These are phyloP conservation scores for Psidium friedrichsthalianum DNA, from an alignment of 345 rosid genomes.

Conservation along the genomic window DNA sequence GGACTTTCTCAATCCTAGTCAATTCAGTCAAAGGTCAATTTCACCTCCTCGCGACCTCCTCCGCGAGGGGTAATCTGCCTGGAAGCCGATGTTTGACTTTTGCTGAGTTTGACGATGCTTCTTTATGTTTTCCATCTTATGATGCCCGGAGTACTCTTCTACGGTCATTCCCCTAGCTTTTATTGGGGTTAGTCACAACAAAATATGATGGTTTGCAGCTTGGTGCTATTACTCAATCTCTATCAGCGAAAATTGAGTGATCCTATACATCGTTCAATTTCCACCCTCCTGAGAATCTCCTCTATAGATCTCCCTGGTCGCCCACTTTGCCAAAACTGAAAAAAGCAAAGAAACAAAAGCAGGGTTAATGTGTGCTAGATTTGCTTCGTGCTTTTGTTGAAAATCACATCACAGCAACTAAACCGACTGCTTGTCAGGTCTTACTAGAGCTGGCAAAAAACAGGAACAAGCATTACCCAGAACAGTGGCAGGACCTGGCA, in stretches of 20 bases:
- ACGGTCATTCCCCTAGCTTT: neutral
- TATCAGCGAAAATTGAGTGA: no score
- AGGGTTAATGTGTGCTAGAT: neutral
- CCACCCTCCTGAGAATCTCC: neutral
- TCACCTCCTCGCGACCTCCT: conserved; percentile 85
- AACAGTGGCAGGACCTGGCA: conserved; percentile 50
- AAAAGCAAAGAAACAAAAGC: neutral
- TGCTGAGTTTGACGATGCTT: neutral
- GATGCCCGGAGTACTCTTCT: no score
- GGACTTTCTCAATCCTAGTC: no score
- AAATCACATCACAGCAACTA: neutral
- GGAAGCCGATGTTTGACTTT: neutral
- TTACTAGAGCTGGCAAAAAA: conserved; percentile 58
- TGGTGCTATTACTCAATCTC: neutral
- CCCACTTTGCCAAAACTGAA: neutral
- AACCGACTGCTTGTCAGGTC: conserved; percentile 21
- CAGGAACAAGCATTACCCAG: conserved; percentile 70
- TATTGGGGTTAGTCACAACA: neutral
- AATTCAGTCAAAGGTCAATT: conserved; percentile 17
- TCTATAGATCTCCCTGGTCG: neutral
- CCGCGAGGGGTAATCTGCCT: conserved; percentile 55
- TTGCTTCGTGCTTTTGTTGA: neutral
- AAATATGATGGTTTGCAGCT: neutral
- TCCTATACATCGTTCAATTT: no score
- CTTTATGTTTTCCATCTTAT: neutral